phyloP scores from a whole-genome alignment of 257 asterid genomes.

The Nicotiana noctiflora region DNA sequence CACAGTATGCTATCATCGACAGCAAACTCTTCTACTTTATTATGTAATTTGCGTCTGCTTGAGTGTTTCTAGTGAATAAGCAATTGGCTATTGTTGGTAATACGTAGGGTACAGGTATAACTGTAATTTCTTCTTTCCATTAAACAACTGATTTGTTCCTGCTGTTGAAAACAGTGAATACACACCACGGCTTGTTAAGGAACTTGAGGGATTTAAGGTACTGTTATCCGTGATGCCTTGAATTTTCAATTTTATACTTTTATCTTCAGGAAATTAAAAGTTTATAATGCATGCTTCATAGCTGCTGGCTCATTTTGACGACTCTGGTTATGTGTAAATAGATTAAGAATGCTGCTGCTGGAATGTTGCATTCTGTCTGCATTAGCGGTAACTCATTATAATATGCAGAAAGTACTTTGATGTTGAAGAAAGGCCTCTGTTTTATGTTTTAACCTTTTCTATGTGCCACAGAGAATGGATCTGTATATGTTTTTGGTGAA shows the following conservation, averaged over 20 bases:
- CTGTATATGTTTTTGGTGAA: constrained; percentile 78
- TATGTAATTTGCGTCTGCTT: neutral
- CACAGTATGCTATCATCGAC: neutral
- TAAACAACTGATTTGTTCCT: constrained; percentile 5
- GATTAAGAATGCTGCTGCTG: constrained; percentile 83
- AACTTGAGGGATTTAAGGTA: constrained; percentile 85
- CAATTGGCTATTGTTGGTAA: neutral
- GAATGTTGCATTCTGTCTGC: constrained; percentile 95
- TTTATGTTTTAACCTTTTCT: constrained; percentile 19
- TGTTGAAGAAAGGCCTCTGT: neutral
- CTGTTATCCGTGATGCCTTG: neutral
- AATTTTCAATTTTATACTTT: neutral
- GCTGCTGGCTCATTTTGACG: constrained; percentile 12
- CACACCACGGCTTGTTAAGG: constrained; percentile 82
- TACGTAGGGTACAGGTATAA: neutral
- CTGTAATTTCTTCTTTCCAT: neutral
- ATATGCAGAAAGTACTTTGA: constrained; percentile 6
- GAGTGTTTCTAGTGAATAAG: neutral
- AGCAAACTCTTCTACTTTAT: neutral
- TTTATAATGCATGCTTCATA: constrained; percentile 10
- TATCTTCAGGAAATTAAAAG: constrained; percentile 7
- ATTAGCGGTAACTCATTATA: constrained; percentile 45
- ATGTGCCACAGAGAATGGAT: constrained; percentile 60
- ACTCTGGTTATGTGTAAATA: constrained; percentile 25
- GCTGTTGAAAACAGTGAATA: constrained; percentile 56